These are phyloP conservation scores for Anastatica hierochuntica DNA, from an alignment of 345 rosid genomes.

Conservation along the genomic window DNA sequence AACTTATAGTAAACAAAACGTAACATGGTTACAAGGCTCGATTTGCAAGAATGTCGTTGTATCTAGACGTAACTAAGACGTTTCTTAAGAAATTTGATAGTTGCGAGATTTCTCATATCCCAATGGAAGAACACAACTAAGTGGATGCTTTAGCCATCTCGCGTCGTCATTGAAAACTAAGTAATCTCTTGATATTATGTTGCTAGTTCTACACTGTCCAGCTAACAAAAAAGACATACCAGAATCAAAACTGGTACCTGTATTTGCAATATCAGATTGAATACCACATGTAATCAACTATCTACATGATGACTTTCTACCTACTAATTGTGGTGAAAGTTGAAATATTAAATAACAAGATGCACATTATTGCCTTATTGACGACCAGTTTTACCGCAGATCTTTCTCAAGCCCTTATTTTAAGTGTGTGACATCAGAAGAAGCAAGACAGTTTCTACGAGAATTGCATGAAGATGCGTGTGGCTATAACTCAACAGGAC, in stretches of 20 bases:
- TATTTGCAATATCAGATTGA: background rate
- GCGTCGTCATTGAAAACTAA: background rate
- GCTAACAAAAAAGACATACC: background rate
- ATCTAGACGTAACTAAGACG: background rate
- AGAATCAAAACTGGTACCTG: rapidly evolving
- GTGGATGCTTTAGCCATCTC: background rate
- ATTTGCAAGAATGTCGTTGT: background rate
- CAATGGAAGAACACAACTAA: background rate
- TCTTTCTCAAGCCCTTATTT: background rate
- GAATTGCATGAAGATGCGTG: no score
- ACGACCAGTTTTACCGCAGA: background rate
- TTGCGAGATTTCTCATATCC: background rate
- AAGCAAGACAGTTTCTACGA: background rate
- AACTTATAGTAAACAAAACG: background rate
- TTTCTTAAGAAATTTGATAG: background rate
- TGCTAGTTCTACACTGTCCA: background rate
- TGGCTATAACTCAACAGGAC: no score
- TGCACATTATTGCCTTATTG: background rate
- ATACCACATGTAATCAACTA: background rate
- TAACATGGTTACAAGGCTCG: background rate
- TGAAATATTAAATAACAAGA: background rate
- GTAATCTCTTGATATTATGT: background rate
- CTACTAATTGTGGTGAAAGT: background rate
- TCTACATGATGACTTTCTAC: background rate
- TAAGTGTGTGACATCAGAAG: background rate